phyloP scores from a whole-genome alignment of 441 rosid genomes.

The Eugenia klotzschiana region DNA sequence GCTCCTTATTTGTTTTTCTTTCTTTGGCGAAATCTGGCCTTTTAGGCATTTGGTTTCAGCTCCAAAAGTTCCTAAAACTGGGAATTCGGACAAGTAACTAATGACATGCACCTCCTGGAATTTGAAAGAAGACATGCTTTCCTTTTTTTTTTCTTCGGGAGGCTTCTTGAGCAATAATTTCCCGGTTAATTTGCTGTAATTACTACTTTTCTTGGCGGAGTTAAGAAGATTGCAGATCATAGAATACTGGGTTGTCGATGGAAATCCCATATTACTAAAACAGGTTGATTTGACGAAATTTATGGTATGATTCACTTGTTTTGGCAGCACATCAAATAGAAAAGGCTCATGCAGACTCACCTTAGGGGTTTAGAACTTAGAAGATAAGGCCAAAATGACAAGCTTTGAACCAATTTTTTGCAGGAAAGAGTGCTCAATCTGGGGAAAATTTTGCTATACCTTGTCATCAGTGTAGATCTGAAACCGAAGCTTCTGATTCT shows the following conservation, averaged over 20 bases:
- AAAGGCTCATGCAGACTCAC: background rate
- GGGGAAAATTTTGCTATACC: constrained; percentile 20
- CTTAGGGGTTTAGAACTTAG: background rate
- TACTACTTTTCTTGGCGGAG: background rate
- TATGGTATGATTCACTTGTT: background rate
- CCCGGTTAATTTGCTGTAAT: background rate
- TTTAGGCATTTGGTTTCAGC: background rate
- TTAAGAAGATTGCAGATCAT: background rate
- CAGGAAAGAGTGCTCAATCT: background rate
- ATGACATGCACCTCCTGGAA: background rate
- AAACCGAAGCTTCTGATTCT: constrained; percentile 39
- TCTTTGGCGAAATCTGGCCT: background rate
- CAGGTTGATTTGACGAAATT: background rate
- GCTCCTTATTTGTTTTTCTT: background rate
- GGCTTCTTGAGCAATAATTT: background rate
- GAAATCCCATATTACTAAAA: background rate
- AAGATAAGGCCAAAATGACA: background rate
- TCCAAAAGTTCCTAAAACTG: background rate
- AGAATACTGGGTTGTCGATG: background rate
- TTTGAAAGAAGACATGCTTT: background rate
- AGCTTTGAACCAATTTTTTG: background rate
- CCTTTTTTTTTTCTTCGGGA: background rate
- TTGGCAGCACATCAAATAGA: background rate
- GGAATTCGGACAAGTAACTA: background rate
- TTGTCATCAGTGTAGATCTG: constrained; percentile 66